Evolutionary conservation across 139 green algal genomes (phyloP), one percentile per base, ranked within the genome.

Genomic region (Eudorina sp.): DNA sequence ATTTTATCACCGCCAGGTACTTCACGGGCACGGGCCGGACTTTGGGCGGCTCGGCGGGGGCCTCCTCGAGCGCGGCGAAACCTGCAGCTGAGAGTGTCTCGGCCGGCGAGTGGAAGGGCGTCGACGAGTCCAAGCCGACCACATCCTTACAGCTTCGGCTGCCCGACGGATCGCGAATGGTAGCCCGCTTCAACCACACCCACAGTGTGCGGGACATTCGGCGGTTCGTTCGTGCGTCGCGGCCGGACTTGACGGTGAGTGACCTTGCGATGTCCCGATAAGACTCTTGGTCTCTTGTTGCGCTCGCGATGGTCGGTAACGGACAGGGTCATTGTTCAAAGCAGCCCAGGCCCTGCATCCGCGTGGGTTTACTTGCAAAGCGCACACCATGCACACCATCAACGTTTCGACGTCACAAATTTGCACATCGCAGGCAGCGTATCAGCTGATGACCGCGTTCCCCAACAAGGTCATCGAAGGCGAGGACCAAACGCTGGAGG

Each of bases 81-180:
- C 62, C 72, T 16, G 64, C 81, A 2, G 69, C 86, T 13, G 60
- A 85, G 45, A 58, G n/a, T 8, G 29, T 53, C 5, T 7, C 64
- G 23, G 73, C 53, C 18, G 93, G 86, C 16, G 93, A 96, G 74
- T 98, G 96, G 96, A 78, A 89, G 70, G 97, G 96, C 7, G 89
- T 96, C 18, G 92, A 98, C 58, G 94, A 96, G 66, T 84, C 58
- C 3, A 68, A 92, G 90, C 96, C 96, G 31, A 94, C 89, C 48
- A 99, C 97, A 1, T 97, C 93, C 14, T 90, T 99, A 43, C 96
- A 98, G 94, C 88, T 99, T n/a, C 89, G 96, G 0, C 90, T 98
- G 86, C 89, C 90, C 14, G 96, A 98, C 82, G 96, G 97, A 53
- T 94, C 89, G 0, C 90, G 97, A 53, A 92, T 97, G 92, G 94